These are phyloP conservation scores for Biscutella laevigata DNA, from an alignment of 441 rosid genomes.

Conservation along the genomic window DNA sequence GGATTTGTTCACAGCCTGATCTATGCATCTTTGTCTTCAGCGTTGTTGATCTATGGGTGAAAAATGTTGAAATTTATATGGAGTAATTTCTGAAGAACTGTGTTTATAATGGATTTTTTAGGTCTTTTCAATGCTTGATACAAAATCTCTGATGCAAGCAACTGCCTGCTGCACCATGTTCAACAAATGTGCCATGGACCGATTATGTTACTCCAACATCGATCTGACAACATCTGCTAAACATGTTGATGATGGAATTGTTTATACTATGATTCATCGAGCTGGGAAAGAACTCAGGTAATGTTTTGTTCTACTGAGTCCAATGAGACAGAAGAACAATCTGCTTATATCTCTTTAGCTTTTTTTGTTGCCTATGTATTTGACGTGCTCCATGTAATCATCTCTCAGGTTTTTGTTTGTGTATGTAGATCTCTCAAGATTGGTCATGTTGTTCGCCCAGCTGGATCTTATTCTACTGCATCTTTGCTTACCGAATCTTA, in stretches of 20 bases:
- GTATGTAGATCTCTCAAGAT: slow-evolving; percentile 53
- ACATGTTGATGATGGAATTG: slow-evolving; percentile 55
- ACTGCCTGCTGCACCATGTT: slow-evolving; percentile 72
- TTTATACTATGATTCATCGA: slow-evolving; percentile 55
- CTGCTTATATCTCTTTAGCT: not conserved
- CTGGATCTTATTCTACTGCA: slow-evolving; percentile 24
- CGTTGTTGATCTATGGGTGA: not conserved
- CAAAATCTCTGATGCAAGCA: slow-evolving; percentile 55
- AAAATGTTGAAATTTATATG: not conserved
- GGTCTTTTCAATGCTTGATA: slow-evolving; percentile 74
- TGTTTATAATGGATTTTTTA: slow-evolving; percentile 5
- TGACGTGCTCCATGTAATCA: not conserved
- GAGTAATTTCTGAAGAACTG: not conserved
- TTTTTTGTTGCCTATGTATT: not conserved
- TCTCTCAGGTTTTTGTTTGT: not conserved
- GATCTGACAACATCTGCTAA: slow-evolving; percentile 56
- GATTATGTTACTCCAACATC: slow-evolving; percentile 49
- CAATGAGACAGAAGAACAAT: not conserved
- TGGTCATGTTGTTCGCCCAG: slow-evolving; percentile 49
- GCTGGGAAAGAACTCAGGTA: slow-evolving; percentile 70
- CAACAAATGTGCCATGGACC: slow-evolving; percentile 66
- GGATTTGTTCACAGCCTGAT: too few species aligned
- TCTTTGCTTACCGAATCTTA: slow-evolving; percentile 64
- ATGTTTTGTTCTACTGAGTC: not conserved
- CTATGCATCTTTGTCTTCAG: not conserved